A percentile compares a stretch with the other conserved stretches of the same genome.
Conservation (phyloP, 2,329 filamentous ascomycete genomes). For the Teratosphaeria gauchensis region DNA sequence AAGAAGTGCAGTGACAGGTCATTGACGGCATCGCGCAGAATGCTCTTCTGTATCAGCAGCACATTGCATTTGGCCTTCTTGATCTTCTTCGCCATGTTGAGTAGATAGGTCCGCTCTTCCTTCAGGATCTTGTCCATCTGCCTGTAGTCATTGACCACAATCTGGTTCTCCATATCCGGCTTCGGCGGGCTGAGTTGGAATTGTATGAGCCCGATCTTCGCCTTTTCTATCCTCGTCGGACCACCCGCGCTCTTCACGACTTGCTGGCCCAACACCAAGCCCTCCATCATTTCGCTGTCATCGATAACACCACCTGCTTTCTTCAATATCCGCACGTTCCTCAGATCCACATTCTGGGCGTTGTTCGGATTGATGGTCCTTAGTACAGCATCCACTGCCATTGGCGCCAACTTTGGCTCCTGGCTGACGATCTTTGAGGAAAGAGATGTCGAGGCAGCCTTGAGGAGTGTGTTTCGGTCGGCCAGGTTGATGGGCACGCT, state of each 20-base stretch:
- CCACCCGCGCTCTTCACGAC: constrained; percentile 91
- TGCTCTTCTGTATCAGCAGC: constrained; percentile 95
- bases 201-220: constrained; percentile 90
- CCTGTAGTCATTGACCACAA: constrained; percentile 97
- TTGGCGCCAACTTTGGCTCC: constrained; percentile 91
- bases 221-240: constrained; percentile 90
- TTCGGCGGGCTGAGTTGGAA: constrained; percentile 98
- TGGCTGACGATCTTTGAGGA: constrained; percentile 98
- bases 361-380: constrained; percentile 94
- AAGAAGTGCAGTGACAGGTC: constrained; percentile 96
- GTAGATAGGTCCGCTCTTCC: constrained; percentile 93
- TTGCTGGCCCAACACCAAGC: constrained; percentile 81
- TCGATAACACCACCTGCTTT: constrained; percentile 97
- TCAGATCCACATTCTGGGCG: constrained; percentile 90
- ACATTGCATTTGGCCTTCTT: constrained; percentile 99
- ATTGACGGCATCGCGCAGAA: constrained; percentile 94
- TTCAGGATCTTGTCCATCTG: constrained; percentile 99
- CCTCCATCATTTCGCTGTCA: constrained; percentile 94
- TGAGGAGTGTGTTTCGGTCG: constrained; percentile 82
- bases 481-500: constrained; percentile 82
- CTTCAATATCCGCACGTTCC: constrained; percentile 94
- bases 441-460: constrained; percentile 92
- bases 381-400: constrained; percentile 93
- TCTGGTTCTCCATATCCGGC: constrained; percentile 99
- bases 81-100: constrained; percentile 99